A percentile compares a stretch with the other conserved stretches of the same genome.
Evolutionary conservation across 305 asterid genomes (phyloP).

Genomic region (Fraxinus greggii): DNA sequence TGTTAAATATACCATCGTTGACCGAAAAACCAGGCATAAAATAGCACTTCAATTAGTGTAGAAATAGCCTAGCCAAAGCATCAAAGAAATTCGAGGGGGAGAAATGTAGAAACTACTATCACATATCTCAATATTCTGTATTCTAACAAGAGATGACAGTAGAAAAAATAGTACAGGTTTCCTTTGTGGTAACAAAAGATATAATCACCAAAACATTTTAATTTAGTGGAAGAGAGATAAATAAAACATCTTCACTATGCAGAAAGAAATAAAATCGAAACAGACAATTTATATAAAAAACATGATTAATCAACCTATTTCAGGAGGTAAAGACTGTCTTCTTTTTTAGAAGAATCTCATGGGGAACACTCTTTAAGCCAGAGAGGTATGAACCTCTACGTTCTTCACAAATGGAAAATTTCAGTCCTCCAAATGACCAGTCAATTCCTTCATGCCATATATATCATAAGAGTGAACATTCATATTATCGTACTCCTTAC

Average conservation of each 20-base stretch:
- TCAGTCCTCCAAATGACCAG: background rate
- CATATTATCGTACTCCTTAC: background rate
- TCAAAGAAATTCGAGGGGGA: background rate
- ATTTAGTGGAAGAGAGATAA: constrained; percentile 5
- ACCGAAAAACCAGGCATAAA: constrained; percentile 7
- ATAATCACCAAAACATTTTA: constrained; percentile 6
- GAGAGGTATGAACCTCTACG: background rate
- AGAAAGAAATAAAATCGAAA: background rate
- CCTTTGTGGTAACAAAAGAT: background rate
- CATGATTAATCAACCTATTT: background rate
- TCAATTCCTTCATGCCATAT: constrained; percentile 4
- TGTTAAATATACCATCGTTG: background rate
- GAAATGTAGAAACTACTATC: background rate
- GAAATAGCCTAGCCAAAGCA: background rate
- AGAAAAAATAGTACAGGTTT: background rate
- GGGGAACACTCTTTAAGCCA: background rate
- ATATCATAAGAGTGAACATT: background rate
- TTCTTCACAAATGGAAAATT: constrained; percentile 1
- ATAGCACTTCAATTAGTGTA: background rate
- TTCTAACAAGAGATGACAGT: constrained; percentile 17
- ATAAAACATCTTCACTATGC: constrained; percentile 1
- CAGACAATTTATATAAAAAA: background rate
- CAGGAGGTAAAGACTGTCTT: background rate
- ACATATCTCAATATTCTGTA: constrained; percentile 12
- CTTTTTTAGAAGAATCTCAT: background rate